Evolutionary conservation across 768 basidiomycete species (phyloP).

Genomic region (Lactarius sanguifluus): DNA sequence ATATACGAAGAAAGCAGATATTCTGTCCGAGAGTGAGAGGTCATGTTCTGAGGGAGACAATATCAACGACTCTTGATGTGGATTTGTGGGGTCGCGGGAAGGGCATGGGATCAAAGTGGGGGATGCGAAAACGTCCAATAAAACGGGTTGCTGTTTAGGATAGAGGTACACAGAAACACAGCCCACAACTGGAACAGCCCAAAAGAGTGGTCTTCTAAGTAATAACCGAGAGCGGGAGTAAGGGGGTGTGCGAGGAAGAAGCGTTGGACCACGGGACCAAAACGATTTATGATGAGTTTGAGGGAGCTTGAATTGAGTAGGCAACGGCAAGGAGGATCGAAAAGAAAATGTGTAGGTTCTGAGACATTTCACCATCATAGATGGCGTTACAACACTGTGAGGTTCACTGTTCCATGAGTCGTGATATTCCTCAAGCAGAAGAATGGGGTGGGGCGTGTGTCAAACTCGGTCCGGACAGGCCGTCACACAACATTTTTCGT

Average conservation of each 20-base stretch:
- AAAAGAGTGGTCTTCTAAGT: constrained; percentile 40
- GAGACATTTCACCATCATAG: constrained; percentile 33
- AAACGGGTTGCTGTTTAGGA: constrained; percentile 44
- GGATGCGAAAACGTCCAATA: constrained; percentile 51
- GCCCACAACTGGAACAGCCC: constrained; percentile 58
- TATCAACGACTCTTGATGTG: constrained; percentile 41
- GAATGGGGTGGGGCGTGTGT: not conserved
- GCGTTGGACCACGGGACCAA: constrained; percentile 30
- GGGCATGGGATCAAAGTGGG: constrained; percentile 49
- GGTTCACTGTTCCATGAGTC: not conserved
- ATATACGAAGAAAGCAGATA: constrained; percentile 50
- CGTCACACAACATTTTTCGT: not conserved
- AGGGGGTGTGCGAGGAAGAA: constrained; percentile 39
- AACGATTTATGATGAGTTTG: constrained; percentile 35
- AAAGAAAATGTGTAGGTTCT: constrained; percentile 30
- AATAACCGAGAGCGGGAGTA: constrained; percentile 35
- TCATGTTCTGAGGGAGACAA: constrained; percentile 69
- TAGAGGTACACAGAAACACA: constrained; percentile 53
- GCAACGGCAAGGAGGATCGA: constrained; percentile 18
- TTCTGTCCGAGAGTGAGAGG: constrained; percentile 45
- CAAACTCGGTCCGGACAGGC: not conserved
- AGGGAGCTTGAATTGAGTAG: constrained; percentile 1
- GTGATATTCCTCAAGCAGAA: not conserved
- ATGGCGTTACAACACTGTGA: not conserved
- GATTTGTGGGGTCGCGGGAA: constrained; percentile 24